phyloP scores from a whole-genome alignment of 2,329 filamentous ascomycete genomes.

The Samsoniella hepiali region DNA sequence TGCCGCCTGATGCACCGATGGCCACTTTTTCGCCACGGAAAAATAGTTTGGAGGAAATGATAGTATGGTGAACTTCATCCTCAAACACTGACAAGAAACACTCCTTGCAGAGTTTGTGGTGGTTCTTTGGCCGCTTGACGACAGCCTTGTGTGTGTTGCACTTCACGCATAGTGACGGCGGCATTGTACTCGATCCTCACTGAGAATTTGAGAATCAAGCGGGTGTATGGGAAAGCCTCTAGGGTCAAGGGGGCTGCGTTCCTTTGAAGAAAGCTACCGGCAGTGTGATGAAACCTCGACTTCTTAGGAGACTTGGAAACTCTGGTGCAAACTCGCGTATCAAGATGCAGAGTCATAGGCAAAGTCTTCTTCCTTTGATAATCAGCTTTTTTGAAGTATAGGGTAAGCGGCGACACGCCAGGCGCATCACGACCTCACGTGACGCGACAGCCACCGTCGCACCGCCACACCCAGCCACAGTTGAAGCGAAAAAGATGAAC shows the following conservation, averaged over 20 bases:
- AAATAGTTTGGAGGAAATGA: constrained; percentile 78
- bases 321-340: neutral
- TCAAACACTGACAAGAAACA: constrained; percentile 91
- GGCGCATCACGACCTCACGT: constrained; percentile 17
- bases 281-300: neutral
- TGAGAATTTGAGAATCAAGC: too few relatives aligned
- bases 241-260: neutral
- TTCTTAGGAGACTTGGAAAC: neutral
- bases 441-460: constrained; percentile 3
- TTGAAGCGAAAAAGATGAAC: constrained; percentile 14
- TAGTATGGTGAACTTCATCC: constrained; percentile 89
- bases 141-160: constrained; percentile 77
- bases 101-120: constrained; percentile 83
- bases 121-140: constrained; percentile 91
- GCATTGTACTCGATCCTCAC: constrained; percentile 51
- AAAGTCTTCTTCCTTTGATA: neutral
- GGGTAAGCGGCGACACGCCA: constrained; percentile 10
- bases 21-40: constrained; percentile 79
- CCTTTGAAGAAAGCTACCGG: neutral
- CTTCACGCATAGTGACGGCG: constrained; percentile 69
- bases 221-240: neutral
- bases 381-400: constrained; percentile 3
- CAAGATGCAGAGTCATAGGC: neutral
- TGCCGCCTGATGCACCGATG: constrained; percentile 94
- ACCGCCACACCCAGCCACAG: constrained; percentile 20